phyloP scores from a whole-genome alignment of 2,329 filamentous ascomycete species.

The Fusarium humuli region DNA sequence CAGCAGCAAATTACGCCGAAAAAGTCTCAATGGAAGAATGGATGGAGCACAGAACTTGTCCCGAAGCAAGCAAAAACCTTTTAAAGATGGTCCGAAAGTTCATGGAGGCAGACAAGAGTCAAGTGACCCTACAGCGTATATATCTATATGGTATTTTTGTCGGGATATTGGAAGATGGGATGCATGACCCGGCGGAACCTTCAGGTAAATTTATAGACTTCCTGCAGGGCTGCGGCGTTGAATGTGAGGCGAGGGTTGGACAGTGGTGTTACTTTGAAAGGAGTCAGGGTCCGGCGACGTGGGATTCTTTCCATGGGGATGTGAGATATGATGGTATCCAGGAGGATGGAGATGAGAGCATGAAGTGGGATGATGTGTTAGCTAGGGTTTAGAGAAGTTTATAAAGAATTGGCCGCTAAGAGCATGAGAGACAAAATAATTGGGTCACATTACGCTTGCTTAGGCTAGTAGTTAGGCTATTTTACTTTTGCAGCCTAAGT shows the following conservation, averaged over 20 bases:
- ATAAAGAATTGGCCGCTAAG: too few species aligned
- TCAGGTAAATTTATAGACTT: not conserved
- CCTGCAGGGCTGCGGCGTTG: not conserved
- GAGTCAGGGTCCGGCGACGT: fast-evolving
- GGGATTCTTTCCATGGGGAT: not conserved
- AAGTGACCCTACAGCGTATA: not conserved
- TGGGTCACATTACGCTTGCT: too few species aligned
- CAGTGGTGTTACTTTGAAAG: conserved; percentile 27
- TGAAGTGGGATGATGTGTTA: not conserved
- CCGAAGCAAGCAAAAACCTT: not conserved
- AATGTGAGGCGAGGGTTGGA: conserved; percentile 26
- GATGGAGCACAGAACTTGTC: not conserved
- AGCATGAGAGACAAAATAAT: too few species aligned
- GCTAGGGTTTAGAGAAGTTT: not conserved
- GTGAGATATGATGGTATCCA: fast-evolving
- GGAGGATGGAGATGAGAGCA: not conserved
- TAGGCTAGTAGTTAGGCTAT: too few species aligned
- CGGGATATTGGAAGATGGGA: fast-evolving
- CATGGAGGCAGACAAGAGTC: fast-evolving
- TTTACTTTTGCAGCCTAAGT: too few species aligned
- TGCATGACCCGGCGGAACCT: not conserved
- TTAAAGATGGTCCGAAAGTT: not conserved
- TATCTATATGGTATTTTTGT: conserved; percentile 24
- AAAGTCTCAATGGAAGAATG: not conserved
- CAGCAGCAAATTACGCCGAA: not conserved